A percentile compares a stretch with the other conserved stretches of the same genome.
These are phyloP conservation scores for Calonectria hawksworthii DNA, from an alignment of 2,329 filamentous ascomycete genomes.

Conservation along the genomic window DNA sequence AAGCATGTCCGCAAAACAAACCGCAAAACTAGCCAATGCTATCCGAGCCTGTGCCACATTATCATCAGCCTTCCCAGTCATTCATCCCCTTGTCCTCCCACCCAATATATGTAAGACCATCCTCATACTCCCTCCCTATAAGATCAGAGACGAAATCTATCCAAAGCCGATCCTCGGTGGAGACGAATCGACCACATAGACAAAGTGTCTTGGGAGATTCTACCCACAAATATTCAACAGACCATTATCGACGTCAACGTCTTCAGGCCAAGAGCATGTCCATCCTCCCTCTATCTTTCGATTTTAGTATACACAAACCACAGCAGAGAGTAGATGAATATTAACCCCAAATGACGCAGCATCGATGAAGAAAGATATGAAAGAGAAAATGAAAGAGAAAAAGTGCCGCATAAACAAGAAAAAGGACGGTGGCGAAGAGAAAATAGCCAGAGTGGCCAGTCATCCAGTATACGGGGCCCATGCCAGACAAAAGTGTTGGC, in stretches of 20 bases:
- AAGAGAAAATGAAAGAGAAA: not conserved
- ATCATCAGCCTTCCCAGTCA: conserved; percentile 23
- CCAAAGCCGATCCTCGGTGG: not conserved
- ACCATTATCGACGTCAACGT: conserved; percentile 21
- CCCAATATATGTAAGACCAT: not conserved
- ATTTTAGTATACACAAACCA: conserved; percentile 24
- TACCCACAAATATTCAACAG: conserved; percentile 3
- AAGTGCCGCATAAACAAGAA: not conserved
- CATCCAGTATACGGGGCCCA: conserved; percentile 10
- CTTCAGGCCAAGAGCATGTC: not conserved
- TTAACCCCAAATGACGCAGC: conserved; percentile 5
- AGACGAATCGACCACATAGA: not conserved
- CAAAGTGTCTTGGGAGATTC: not conserved
- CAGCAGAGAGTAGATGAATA: conserved; percentile 8
- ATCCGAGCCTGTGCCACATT: conserved; percentile 22
- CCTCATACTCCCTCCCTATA: not conserved
- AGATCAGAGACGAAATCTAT: not conserved
- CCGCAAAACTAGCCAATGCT: conserved; percentile 10
- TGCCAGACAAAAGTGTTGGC: not conserved
- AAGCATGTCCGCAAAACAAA: conserved; percentile 4
- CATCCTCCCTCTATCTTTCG: conserved; percentile 15
- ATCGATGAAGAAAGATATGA: not conserved
- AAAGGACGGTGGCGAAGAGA: conserved; percentile 1
- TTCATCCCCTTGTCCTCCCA: not conserved
- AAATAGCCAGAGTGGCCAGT: conserved; percentile 5